Percentiles rank a stretch among this genome's conserved stretches.
These are phyloP conservation scores for Lachnellula willkommii DNA, from an alignment of 2,329 filamentous ascomycete species.

Conservation along the genomic window DNA sequence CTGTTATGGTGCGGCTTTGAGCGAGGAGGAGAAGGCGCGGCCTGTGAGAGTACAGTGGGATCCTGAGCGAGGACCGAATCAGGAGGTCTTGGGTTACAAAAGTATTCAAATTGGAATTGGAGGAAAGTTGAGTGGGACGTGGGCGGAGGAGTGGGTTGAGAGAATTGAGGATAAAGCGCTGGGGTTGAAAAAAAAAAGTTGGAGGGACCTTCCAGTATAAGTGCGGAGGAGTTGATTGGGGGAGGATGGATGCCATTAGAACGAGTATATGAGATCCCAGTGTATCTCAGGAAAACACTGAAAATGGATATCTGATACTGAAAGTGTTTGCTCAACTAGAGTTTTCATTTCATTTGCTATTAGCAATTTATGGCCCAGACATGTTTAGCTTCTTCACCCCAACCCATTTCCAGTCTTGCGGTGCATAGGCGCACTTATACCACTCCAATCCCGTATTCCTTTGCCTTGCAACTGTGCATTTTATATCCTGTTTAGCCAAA, in stretches of 20 bases:
- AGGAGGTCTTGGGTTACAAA: constrained; percentile 44
- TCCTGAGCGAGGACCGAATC: constrained; percentile 46
- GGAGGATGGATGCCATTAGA: constrained; percentile 42
- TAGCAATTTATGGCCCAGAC: too few relatives aligned
- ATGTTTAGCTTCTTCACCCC: too few relatives aligned
- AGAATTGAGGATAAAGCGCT: constrained; percentile 50
- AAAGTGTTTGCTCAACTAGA: too few relatives aligned
- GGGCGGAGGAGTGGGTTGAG: constrained; percentile 47
- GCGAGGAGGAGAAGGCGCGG: constrained; percentile 21
- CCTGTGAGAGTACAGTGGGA: constrained; percentile 59
- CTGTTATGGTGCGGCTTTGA: constrained; percentile 31
- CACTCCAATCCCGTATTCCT: too few relatives aligned
- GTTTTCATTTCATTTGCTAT: too few relatives aligned
- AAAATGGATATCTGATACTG: constrained; percentile 27
- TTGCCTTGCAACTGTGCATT: too few relatives aligned
- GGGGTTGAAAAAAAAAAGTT: constrained; percentile 39
- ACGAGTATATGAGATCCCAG: constrained; percentile 38
- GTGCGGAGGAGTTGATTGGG: constrained; percentile 32
- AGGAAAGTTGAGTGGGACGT: constrained; percentile 39
- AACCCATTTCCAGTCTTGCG: too few relatives aligned
- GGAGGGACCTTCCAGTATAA: constrained; percentile 34
- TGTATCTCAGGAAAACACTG: constrained; percentile 32
- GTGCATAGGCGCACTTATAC: too few relatives aligned
- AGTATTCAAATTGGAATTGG: constrained; percentile 60
- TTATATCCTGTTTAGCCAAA: too few relatives aligned